Evolutionary conservation across 257 asterid genomes (phyloP), one percentile per base, ranked within the genome.

Genomic region (Nicotiana paniculata): DNA sequence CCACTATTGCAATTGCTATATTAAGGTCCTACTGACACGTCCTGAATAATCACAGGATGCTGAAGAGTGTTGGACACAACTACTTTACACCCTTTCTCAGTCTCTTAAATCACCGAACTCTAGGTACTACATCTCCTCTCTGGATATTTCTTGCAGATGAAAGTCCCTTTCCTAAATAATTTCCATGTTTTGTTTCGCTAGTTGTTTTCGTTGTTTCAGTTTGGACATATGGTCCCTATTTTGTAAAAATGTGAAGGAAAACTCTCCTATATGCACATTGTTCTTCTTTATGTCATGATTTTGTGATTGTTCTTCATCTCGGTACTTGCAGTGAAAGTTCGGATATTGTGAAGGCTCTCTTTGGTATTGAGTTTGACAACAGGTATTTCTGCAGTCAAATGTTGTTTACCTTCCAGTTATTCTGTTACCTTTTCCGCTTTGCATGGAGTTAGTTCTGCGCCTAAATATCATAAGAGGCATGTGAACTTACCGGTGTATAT

Each of bases 11-110:
- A 7, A 64, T 6, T 65, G 55, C 28, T 48, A 80, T 81, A 77
- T 86, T 32, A 58, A 21, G 28, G 12, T 85, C 54, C 64, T 57
- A 30, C 32, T 76, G 81, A 77, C 77, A 43, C 54, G 46, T 79
- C 67, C 81, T n/a, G 79, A 17, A 46, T 57, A 82, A 86, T 85
- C 54, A 65, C 89, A 96, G 99, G 99, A 96, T 89, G 99, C 99
- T 81, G 99, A 96, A 90, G 99, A 96, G 89, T 96, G 99, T 90
- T 96, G 99, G 99, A 89, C 98, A 26, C 98, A 94, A 85, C 94
- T 96, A 85, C 81, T 94, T 61, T 93, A 90, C 86, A 91, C 98
- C 82, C 98, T 96, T 78, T 94, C 99, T 4, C 89, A 91, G 83
- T 88, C 96, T 75, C 91, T 96, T 79, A 94, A 87, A 85, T 77